Conservation (phyloP, 108 stramenopile genomes). For the Mediolabrus comicus region DNA sequence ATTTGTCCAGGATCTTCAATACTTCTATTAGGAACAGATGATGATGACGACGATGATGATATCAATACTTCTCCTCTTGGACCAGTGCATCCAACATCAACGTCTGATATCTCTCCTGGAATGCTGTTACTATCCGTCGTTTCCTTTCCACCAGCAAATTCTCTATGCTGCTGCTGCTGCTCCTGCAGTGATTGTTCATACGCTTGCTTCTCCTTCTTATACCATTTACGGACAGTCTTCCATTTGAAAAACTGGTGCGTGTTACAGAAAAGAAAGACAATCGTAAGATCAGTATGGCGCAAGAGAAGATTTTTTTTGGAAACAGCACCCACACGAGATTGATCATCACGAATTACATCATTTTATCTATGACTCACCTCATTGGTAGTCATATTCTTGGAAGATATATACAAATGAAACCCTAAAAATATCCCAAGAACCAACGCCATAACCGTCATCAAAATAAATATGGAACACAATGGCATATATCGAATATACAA, state of each 20-base stretch:
- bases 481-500: conserved; percentile 48
- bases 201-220: conserved; percentile 55
- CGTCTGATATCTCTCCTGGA: conserved; percentile 35
- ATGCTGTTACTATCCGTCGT: background rate
- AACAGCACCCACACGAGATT: too few species aligned
- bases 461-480: conserved; percentile 29
- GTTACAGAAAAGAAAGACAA: too few species aligned
- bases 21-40: conserved; percentile 13
- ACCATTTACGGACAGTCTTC: conserved; percentile 65
- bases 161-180: conserved; percentile 18
- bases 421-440: conserved; percentile 57
- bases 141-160: conserved; percentile 11
- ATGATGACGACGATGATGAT: background rate
- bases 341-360: too few species aligned
- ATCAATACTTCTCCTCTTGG: conserved; percentile 8
- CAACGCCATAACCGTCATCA: conserved; percentile 67
- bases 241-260: conserved; percentile 71
- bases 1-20: conserved; percentile 74
- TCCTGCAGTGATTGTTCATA: conserved; percentile 61
- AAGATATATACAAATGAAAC: conserved; percentile 57
- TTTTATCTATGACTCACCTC: conserved; percentile 28
- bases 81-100: conserved; percentile 66
- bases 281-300: too few species aligned
- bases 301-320: too few species aligned
- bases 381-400: conserved; percentile 81